Evolutionary conservation across 495 filamentous ascomycete species (phyloP).

Genomic region (Penicillium goetzii): DNA sequence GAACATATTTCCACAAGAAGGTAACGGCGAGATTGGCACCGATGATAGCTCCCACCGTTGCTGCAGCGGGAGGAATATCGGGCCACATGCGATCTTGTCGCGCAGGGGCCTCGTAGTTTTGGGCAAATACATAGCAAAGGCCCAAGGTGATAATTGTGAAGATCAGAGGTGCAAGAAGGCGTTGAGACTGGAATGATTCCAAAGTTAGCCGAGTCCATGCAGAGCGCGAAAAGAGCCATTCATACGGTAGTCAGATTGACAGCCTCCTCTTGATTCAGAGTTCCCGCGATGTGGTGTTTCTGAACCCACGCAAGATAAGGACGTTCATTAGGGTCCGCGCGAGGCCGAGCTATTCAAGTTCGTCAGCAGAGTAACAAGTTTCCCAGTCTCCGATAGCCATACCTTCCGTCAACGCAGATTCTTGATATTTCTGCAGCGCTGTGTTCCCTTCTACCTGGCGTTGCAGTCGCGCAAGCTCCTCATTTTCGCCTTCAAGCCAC

Average conservation of each 20-base stretch:
- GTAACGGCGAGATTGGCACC: constrained; percentile 65
- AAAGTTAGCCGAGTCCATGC: constrained; percentile 6
- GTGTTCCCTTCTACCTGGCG: constrained; percentile 48
- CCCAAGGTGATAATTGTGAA: constrained; percentile 57
- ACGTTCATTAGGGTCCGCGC: constrained; percentile 48
- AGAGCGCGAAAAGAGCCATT: not conserved
- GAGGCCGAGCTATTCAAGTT: constrained; percentile 37
- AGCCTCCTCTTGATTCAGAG: constrained; percentile 38
- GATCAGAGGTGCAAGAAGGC: constrained; percentile 66
- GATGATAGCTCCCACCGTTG: constrained; percentile 72
- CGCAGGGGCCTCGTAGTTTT: constrained; percentile 65
- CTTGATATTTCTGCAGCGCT: constrained; percentile 54
- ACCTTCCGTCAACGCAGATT: constrained; percentile 44
- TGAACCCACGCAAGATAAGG: constrained; percentile 55
- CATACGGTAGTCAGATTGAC: constrained; percentile 43
- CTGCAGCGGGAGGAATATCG: constrained; percentile 74
- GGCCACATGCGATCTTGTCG: constrained; percentile 66
- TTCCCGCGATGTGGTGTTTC: constrained; percentile 48
- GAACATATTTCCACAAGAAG: constrained; percentile 64
- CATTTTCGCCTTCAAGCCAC: constrained; percentile 48
- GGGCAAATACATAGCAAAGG: constrained; percentile 57
- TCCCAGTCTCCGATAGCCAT: constrained; percentile 4
- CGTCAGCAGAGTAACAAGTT: constrained; percentile 17
- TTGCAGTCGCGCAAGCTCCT: constrained; percentile 46
- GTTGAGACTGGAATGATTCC: constrained; percentile 45